phyloP scores from a whole-genome alignment of 2,329 filamentous ascomycete genomes.

The Colletotrichum sp. region DNA sequence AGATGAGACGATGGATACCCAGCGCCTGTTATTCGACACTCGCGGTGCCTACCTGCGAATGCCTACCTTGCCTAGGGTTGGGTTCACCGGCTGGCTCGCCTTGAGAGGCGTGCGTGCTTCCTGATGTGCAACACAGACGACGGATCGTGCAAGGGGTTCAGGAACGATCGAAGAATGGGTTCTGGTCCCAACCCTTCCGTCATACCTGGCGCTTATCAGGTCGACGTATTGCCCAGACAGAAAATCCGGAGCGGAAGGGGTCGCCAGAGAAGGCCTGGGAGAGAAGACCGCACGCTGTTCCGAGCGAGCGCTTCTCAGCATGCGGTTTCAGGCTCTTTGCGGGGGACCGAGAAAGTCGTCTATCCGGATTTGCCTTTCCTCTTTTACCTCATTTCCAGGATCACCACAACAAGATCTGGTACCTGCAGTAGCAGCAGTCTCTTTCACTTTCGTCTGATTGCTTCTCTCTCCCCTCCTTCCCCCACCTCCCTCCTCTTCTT shows the following conservation, averaged over 20 bases:
- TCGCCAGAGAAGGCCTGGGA: not conserved
- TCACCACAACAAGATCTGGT: conserved; percentile 7
- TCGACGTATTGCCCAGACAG: conserved; percentile 1
- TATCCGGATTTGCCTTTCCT: not conserved
- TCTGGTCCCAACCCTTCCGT: not conserved
- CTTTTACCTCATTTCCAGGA: not conserved
- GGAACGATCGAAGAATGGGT: not conserved
- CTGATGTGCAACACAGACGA: conserved; percentile 12
- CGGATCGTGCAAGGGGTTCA: conserved; percentile 3
- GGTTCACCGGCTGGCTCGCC: conserved; percentile 1
- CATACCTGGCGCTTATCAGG: conserved; percentile 12
- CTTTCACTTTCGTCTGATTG: conserved; percentile 1
- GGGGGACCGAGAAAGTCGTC: not conserved
- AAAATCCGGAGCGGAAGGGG: not conserved
- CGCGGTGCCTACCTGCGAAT: not conserved
- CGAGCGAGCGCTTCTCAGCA: conserved; percentile 5
- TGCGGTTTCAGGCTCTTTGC: conserved; percentile 19
- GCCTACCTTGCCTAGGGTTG: not conserved
- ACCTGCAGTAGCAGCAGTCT: not conserved
- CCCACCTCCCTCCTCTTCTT: not conserved
- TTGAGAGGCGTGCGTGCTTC: not conserved
- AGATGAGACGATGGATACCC: conserved; percentile 18
- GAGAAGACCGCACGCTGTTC: not conserved
- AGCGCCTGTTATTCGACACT: conserved; percentile 1
- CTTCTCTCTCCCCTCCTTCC: not conserved